Conservation (phyloP, 768 basidiomycete species). For the Leccinum disarticulatum region DNA sequence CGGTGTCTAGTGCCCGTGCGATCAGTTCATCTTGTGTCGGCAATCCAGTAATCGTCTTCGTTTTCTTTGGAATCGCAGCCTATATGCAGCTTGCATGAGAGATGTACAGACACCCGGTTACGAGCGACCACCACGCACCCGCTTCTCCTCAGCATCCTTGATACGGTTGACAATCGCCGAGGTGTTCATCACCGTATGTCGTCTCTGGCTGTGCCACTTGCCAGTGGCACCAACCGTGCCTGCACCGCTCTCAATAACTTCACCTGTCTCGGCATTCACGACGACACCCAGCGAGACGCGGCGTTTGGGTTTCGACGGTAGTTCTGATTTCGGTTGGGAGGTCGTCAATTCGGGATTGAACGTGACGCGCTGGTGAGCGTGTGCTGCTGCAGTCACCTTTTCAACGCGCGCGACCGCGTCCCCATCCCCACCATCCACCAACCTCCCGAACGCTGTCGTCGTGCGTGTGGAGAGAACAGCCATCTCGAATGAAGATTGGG, state of each 20-base stretch:
- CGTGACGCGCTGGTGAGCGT: slow-evolving; percentile 62
- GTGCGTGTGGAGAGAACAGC: no score
- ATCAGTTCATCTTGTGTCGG: slow-evolving; percentile 85
- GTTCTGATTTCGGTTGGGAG: slow-evolving; percentile 28
- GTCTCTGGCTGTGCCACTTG: slow-evolving; percentile 63
- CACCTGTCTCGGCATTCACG: slow-evolving; percentile 61
- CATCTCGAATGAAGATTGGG: background rate
- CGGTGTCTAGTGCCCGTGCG: slow-evolving; percentile 78
- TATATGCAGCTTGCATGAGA: slow-evolving; percentile 24
- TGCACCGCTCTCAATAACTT: slow-evolving; percentile 42
- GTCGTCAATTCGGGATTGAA: slow-evolving; percentile 57
- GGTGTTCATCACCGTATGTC: slow-evolving; percentile 70
- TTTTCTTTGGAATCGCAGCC: slow-evolving; percentile 63
- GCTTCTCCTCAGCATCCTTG: slow-evolving; percentile 62
- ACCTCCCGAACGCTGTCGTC: no score
- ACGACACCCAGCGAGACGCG: no score
- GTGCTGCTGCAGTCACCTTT: slow-evolving; percentile 63
- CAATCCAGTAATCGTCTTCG: slow-evolving; percentile 48
- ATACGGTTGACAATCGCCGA: slow-evolving; percentile 64
- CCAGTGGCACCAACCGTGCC: slow-evolving; percentile 19
- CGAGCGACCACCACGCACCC: slow-evolving; percentile 37
- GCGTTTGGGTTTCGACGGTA: slow-evolving; percentile 36
- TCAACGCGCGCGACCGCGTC: slow-evolving; percentile 57
- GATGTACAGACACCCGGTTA: no score
- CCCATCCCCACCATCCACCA: no score